Conservation (phyloP, 148 eudicot genomes). For the Silene latifolia region DNA sequence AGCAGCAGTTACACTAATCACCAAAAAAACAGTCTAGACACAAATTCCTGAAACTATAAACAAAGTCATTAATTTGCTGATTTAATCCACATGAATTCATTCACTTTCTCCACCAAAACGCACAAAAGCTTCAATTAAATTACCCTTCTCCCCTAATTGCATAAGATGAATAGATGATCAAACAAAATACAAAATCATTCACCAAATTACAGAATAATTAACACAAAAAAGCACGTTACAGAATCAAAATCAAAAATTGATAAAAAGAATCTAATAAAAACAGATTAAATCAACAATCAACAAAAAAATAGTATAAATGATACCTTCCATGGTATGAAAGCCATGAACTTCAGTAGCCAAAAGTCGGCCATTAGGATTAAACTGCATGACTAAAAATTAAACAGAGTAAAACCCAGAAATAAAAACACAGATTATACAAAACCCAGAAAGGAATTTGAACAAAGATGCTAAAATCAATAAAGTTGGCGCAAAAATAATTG, state of each 20-base stretch:
- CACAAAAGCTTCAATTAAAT: background rate
- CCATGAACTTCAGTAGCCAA: slow-evolving; percentile 73
- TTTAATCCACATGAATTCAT: slow-evolving; percentile 4
- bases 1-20: slow-evolving; percentile 1
- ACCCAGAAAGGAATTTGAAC: background rate
- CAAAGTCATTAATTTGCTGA: background rate
- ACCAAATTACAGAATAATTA: background rate
- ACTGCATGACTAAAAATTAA: slow-evolving; percentile 32
- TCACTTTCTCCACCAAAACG: background rate
- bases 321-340: slow-evolving; percentile 70
- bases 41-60: no score
- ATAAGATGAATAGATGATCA: background rate
- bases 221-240: background rate
- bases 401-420: background rate
- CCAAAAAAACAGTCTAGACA: background rate
- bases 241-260: slow-evolving; percentile 4
- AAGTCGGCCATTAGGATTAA: slow-evolving; percentile 28
- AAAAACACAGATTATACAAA: background rate
- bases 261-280: background rate
- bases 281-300: background rate
- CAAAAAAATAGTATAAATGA: background rate
- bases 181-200: background rate
- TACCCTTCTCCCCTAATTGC: background rate
- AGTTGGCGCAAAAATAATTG: slow-evolving; percentile 1
- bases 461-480: background rate